Percentiles rank a stretch among this genome's conserved stretches.
Conservation (phyloP, 768 basidiomycete species). For the Brasilioporus rufonigricans region DNA sequence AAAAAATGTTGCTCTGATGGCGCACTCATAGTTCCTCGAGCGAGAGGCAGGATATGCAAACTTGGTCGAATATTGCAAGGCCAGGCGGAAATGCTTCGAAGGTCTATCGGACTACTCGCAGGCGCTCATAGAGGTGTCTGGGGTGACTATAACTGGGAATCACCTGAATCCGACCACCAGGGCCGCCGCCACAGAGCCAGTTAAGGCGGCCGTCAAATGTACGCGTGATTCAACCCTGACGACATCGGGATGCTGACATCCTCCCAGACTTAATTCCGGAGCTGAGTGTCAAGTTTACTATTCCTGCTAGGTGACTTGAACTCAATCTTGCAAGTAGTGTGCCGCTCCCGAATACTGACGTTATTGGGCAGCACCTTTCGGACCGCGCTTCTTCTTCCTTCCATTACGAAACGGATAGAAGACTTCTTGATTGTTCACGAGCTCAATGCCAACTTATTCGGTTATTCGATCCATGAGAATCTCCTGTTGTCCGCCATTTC, state of each 20-base stretch:
- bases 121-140: conserved; percentile 68
- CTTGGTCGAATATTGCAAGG: conserved; percentile 66
- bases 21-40: conserved; percentile 35
- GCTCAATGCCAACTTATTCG: conserved; percentile 67
- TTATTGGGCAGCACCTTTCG: conserved; percentile 54
- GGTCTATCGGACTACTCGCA: conserved; percentile 61
- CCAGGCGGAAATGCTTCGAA: conserved; percentile 58
- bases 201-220: conserved; percentile 59
- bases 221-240: conserved; percentile 26
- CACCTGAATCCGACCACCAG: conserved; percentile 56
- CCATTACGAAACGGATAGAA: conserved; percentile 69
- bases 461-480: conserved; percentile 57
- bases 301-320: conserved; percentile 63
- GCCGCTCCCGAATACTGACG: conserved; percentile 23
- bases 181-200: conserved; percentile 34
- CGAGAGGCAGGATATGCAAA: conserved; percentile 59
- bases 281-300: conserved; percentile 65
- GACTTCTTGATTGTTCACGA: conserved; percentile 75
- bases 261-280: conserved; percentile 79
- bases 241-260: conserved; percentile 26
- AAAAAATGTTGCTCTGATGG: background rate
- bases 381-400: conserved; percentile 70
- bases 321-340: conserved; percentile 16
- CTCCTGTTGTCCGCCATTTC: conserved; percentile 66
- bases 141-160: conserved; percentile 50